Evolutionary conservation across 2,329 filamentous ascomycete genomes (phyloP), one percentile per base, ranked within the genome.

Genomic region (Dothideomycetes sp.): DNA sequence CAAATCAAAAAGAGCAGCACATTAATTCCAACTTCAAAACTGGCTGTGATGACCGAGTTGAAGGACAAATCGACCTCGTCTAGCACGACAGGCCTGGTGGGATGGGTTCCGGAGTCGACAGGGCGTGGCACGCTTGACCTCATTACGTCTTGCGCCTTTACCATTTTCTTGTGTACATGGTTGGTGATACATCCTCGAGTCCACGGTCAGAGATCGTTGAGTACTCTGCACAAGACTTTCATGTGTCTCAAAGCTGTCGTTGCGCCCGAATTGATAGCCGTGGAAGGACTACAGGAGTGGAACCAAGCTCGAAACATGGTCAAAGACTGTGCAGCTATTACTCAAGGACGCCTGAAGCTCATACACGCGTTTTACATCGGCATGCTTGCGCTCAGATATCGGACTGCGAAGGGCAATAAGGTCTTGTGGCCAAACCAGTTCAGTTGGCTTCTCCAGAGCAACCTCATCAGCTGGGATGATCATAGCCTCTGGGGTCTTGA

Each of bases 121-220:
- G 51, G 50, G 17, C 52, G 59, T 36, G 58, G 59, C 4, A 57
- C 57, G 4, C 45, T 58, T 14, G 52, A 47, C 37, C 49, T 62
- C 11, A 46, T 60, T 24, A 46, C 50, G 31, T 55, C 45, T 11
- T 56, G 53, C 42, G 40, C 59, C 16, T 43, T 47, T 16, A 62
- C 59, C 2, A 57, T 55, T 11, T 54, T 57, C 29, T 42, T 63
- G 19, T 60, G 56, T 41, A 60, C 56, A 11, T 63, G 56, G 53
- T 51, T 57, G 3, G 50, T 50, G 35, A 54, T 62, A 29, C 57
- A 63, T 42, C 49, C 58, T n/a, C 57, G 57, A 15, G 53, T 56
- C n/a, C 45, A 50, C 40, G 51, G 47, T 24, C 44, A 51, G 19
- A 45, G 41, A 10, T 33, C 35, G 19, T 37, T 43, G 11, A 37